These are phyloP conservation scores for Hansenula lynferdii DNA, from an alignment of 1,139 yeast species.

Conservation along the genomic window DNA sequence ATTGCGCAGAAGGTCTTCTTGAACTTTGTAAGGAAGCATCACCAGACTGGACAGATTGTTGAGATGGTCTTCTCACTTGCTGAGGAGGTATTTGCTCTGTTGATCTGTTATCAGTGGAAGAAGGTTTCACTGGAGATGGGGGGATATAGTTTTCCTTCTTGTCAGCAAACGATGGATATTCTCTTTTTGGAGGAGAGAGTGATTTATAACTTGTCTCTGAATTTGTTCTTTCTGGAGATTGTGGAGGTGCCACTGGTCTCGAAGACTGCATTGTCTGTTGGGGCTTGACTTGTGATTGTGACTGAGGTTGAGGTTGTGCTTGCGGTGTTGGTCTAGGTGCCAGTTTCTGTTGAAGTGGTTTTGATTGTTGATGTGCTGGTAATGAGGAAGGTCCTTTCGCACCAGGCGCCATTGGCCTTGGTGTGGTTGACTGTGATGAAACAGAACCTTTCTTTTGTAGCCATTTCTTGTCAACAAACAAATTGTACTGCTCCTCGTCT, in stretches of 20 bases:
- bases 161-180: not conserved
- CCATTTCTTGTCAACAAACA: constrained; percentile 14
- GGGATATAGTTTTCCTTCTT: not conserved
- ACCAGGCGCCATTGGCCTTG: too few species aligned
- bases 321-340: too few species aligned
- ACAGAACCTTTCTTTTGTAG: constrained; percentile 17
- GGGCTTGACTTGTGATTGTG: constrained; percentile 2
- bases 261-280: too few species aligned
- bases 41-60: not conserved
- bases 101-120: too few species aligned
- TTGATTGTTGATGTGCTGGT: too few species aligned
- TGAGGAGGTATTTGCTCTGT: too few species aligned
- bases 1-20: not conserved
- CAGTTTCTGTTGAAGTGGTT: too few species aligned
- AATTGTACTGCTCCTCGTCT: constrained; percentile 29
- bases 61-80: not conserved
- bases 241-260: too few species aligned
- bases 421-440: constrained; percentile 14
- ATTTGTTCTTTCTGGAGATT: too few species aligned
- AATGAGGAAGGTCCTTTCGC: too few species aligned
- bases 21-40: not conserved
- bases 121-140: too few species aligned
- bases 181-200: constrained; percentile 4
- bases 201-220: constrained; percentile 1
- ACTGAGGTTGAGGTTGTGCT: constrained; percentile 1